Conservation (phyloP, 352 stramenopile species). For the Phytophthora hibernalis region DNA sequence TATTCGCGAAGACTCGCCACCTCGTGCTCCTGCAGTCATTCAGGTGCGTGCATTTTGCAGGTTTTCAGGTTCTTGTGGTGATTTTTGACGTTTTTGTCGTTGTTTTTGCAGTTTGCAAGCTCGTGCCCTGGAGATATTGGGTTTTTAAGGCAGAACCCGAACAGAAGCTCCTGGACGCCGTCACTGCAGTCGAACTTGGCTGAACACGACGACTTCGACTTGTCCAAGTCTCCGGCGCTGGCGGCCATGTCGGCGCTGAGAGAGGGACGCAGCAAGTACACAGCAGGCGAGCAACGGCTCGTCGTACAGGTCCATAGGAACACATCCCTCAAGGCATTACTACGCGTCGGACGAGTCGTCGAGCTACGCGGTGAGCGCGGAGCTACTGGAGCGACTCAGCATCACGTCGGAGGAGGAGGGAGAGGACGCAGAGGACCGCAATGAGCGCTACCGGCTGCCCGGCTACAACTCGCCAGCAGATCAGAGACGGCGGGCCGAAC, state of each 20-base stretch:
- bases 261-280: slow-evolving; percentile 36
- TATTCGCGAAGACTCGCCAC: slow-evolving; percentile 29
- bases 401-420: slow-evolving; percentile 46
- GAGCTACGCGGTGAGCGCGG: slow-evolving; percentile 40
- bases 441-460: slow-evolving; percentile 38
- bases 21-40: slow-evolving; percentile 51
- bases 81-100: background rate
- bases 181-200: slow-evolving; percentile 29
- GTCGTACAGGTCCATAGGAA: slow-evolving; percentile 31
- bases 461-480: slow-evolving; percentile 28
- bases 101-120: slow-evolving; percentile 57
- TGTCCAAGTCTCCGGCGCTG: slow-evolving; percentile 74
- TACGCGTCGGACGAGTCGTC: slow-evolving; percentile 44
- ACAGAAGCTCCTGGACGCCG: slow-evolving; percentile 53
- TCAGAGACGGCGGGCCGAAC: slow-evolving; percentile 42
- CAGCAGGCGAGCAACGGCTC: slow-evolving; percentile 20
- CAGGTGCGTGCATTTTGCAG: slow-evolving; percentile 34
- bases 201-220: slow-evolving; percentile 66
- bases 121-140: slow-evolving; percentile 75
- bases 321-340: slow-evolving; percentile 34
- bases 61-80: too few relatives aligned
- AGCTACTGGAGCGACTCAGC: slow-evolving; percentile 44
- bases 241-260: slow-evolving; percentile 71
- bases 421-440: slow-evolving; percentile 29
- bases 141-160: slow-evolving; percentile 49